Evolutionary conservation across 176 grass and related monocot genomes (phyloP), one percentile per base, ranked within the genome.

Genomic region (Zizania latifolia): DNA sequence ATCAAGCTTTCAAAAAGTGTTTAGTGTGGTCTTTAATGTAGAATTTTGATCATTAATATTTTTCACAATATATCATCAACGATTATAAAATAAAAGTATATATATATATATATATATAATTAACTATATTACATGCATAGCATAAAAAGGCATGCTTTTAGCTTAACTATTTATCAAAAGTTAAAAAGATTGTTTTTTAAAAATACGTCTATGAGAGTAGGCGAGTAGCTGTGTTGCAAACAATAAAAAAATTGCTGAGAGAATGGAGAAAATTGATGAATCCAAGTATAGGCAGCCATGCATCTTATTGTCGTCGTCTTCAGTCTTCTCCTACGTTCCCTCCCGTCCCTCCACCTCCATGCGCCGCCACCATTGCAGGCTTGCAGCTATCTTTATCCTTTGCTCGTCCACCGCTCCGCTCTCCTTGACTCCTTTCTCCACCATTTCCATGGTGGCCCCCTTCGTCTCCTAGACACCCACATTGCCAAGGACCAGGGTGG

Each of bases 401-500:
- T 7, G 23, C 59, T 29, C 43, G 15, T 68, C 69, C 40, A 24
- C 67, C 74, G 28, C 54, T 62, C 34, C 17, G 24, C 58, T 48
- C 35, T 69, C 46, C n/a, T n/a, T n/a, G n/a, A n/a, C n/a, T n/a
- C n/a, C 31, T 75, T 75, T 70, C 46, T 56, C 81, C 70, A 70
- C 81, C 79, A 79, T 70, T 74, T 30, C 58, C 21, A 88, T 62
- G 70, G 81, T 74, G 69, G 69, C 27, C 70, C 40, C 44, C 56
- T 45, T 70, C 77, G 48, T 77, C 16, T 76, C 76, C 75, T 84
- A 80, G 80, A 80, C 67, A n/a, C 76, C 44, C 60, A 23, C 73
- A 39, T 78, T 68, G 33, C 48, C n/a, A 55, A 72, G 86, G 88
- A 74, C 79, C 70, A 86, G 79, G 79, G 83, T 70, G 82, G 78